Base-by-base conservation (phyloP, 805 yeast species). In the Wickerhamiella sergipiensis region DNA sequence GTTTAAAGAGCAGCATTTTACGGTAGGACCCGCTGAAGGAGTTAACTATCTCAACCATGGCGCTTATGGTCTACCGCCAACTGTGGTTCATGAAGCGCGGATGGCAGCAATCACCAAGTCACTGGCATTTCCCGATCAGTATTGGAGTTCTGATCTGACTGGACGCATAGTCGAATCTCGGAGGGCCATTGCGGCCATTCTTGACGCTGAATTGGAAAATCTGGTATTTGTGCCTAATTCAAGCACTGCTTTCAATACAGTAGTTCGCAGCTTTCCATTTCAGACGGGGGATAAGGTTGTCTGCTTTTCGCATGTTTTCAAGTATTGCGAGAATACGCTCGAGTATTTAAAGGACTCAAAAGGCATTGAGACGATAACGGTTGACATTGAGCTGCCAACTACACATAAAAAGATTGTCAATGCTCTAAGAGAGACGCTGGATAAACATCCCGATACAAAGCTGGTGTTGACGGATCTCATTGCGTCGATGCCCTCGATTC, bases 401-500 rank as follows among this genome's bases (percentile, higher is more conserved):
- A 65, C 65, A 12, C 71, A 75, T 53, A 67, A 64, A 8, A 71
- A 71, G 33, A 64, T 76, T n/a, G 59, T 75, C 9, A 53, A 55
- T 0, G 59, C 53, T 22, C 70, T 69, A 53, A 47, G 50, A 10
- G 36, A 40, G 21, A 55, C 54, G 6, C 50, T 60, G 24, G 68
- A 66, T 38, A 60, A 61, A 23, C 57, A 67, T 22, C 48, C 55
- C 7, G 52, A 68, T n/a, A 56, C 66, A 48, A 72, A 62, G 43
- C 54, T 78, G 54, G 76, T 78, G 19, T 58, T 82, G 50, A 71
- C 68, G 2, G 86, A 73, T 19, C 79, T 79, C 21, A 74, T 82
- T 26, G 64, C 76, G 19, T 81, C 87, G 1, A 72, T 75, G 77
- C 90, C 92, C 1, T 81, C 81, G 7, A 74, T 74, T 5, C 57